Evolutionary conservation across 495 filamentous ascomycete species (phyloP).

Genomic region (Podospora didyma): DNA sequence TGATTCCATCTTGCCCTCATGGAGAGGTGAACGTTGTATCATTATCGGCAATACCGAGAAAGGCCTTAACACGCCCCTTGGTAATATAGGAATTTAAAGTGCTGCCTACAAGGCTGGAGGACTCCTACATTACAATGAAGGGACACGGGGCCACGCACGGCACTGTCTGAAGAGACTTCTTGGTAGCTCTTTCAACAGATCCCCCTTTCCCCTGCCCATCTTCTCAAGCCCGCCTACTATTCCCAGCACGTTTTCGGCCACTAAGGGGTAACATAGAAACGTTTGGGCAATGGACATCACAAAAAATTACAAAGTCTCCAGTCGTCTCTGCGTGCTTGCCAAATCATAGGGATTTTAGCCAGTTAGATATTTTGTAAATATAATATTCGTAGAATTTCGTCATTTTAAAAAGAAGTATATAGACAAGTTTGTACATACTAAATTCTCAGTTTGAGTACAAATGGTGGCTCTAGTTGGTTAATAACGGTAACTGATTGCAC

Average conservation of each 20-base stretch:
- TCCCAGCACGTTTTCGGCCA: neutral
- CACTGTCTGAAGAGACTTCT: neutral
- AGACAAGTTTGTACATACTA: neutral
- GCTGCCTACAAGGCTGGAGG: neutral
- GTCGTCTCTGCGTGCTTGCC: neutral
- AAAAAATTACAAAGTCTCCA: neutral
- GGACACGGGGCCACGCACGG: neutral
- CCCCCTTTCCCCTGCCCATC: neutral
- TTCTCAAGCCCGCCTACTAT: neutral
- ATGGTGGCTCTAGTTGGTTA: too few species aligned
- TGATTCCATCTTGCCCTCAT: neutral
- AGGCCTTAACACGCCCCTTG: neutral
- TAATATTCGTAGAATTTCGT: neutral
- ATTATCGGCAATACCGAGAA: neutral
- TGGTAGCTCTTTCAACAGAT: neutral
- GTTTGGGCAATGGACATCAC: neutral
- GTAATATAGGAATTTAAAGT: neutral
- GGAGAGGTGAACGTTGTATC: neutral
- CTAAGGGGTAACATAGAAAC: neutral
- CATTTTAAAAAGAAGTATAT: neutral
- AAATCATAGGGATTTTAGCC: neutral
- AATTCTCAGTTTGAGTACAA: neutral
- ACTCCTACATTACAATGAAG: neutral
- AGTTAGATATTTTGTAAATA: neutral
- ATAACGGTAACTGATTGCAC: too few species aligned